Evolutionary conservation across 495 filamentous ascomycete genomes (phyloP).

Genomic region (Melanomma pulvis-pyrius): DNA sequence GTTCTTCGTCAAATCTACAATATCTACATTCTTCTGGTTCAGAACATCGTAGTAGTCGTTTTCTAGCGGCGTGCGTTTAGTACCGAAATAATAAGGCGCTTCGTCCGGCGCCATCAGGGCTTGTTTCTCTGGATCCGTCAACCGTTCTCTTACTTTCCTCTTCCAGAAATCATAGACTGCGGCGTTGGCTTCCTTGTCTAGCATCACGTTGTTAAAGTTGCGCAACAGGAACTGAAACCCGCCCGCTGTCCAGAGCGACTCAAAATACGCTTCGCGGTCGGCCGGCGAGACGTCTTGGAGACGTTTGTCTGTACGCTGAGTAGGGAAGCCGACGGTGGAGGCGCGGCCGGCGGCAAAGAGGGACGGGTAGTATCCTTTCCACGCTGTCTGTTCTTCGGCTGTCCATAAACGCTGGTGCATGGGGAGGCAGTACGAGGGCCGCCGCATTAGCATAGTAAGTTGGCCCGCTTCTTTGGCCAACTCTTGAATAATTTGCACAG

Average conservation of each 20-base stretch:
- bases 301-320: neutral
- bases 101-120: constrained; percentile 28
- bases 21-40: constrained; percentile 21
- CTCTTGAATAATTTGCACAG: constrained; percentile 32
- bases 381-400: constrained; percentile 12
- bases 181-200: constrained; percentile 30
- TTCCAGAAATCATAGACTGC: constrained; percentile 35
- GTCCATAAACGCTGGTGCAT: constrained; percentile 27
- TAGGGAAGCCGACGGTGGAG: constrained; percentile 13
- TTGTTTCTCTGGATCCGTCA: constrained; percentile 27
- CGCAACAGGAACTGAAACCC: constrained; percentile 27
- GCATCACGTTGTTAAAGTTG: constrained; percentile 18
- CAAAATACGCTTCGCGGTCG: constrained; percentile 14
- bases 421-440: constrained; percentile 24
- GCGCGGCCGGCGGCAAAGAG: constrained; percentile 15
- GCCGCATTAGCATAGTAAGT: constrained; percentile 25
- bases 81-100: constrained; percentile 31
- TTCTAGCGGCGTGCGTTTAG: constrained; percentile 32
- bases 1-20: constrained; percentile 22
- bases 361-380: constrained; percentile 15
- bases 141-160: constrained; percentile 21
- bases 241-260: constrained; percentile 20
- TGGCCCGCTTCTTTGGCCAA: constrained; percentile 21
- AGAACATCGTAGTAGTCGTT: constrained; percentile 35
- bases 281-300: constrained; percentile 24